Evolutionary conservation across 2,329 filamentous ascomycete genomes (phyloP), one percentile per base, ranked within the genome.

Genomic region (Colletotrichum tropicicola): DNA sequence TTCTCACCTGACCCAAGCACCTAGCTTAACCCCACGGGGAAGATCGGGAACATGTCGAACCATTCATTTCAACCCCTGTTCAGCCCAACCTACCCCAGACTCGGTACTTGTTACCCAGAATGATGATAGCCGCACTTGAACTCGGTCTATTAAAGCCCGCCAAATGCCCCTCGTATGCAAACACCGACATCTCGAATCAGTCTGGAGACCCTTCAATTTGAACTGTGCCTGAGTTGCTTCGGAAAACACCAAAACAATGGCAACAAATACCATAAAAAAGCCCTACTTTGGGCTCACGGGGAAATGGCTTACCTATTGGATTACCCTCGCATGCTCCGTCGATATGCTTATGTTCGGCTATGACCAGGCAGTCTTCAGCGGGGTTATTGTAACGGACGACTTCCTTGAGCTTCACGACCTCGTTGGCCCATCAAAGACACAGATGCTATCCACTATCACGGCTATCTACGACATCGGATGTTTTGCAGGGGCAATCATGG

Each of bases 361-460:
- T 55, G 78, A 82, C 58, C 81, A 85, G 73, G 83, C 83, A 66
- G 82, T 86, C 4, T 85, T 86, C 65, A 79, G 82, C 39, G 84
- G 84, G 53, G 83, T 85, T 4, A 77, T 86, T 17, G 80, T 86
- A 6, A 85, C 82, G 0, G 72, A 45, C 43, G 78, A 85, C 69
- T 86, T 84, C 53, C 77, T 86, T 5, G 71, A 80, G 27, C 73
- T 78, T 3, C 78, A 82, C 43, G 70, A 80, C 47, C 75, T 85
- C 1, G 74, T 72, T 21, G 78, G 79, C 78, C 19, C 71, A 72
- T 8, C 72, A 71, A 21, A 77, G 71, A 54, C 77, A 73, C 23
- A 70, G 6, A 43, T 67, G 28, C 54, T 59, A 4, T 70, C 74
- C 8, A 84, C 82, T 0, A 80, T 86, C 17, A 85, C 83, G 0